Base-by-base conservation (phyloP, 495 filamentous ascomycete genomes). In the Penicillium tannophilum region DNA sequence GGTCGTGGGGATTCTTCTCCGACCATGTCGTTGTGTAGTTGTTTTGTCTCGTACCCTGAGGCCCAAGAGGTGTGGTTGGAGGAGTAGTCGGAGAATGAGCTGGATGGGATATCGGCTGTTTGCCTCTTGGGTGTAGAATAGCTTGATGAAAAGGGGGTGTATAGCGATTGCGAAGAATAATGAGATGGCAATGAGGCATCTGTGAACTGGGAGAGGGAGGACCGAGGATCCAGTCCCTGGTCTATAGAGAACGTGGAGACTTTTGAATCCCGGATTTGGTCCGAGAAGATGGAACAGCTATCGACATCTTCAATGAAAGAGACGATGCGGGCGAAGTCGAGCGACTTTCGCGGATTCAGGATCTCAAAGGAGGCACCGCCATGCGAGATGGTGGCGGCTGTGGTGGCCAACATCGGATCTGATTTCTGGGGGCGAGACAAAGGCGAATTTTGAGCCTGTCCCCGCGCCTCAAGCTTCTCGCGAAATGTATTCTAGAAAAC, bases 291-390 rank as follows among this genome's bases (percentile, higher is more conserved):
- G 2, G 71, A 71, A 48, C 65, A 69, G 17, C 26, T 52, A 54
- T 77, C 73, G 17, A 73, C 67, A 47, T 79, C 76, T 51, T 79
- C 76, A 24, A 77, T 73, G 51, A 69, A 77, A 4, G 76, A 78
- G 28, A 77, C 73, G 36, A 79, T 77, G 12, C 74, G 69, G 4
- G 74, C 64, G 12, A 75, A 58, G 54, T 74, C 67, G 14, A 78
- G 60, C 8, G 76, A 79, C 52, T 72, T 72, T 52, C 72, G 74
- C 24, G 77, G 77, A 33, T 80, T 80, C 17, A 80, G 46, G 31
- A 80, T 80, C 45, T 80, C 76, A 50, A 80, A 80, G 23, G 68
- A 70, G n/a, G 76, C 63, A 14, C 77, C 77, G 26, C 76, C 67
- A 58, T 76, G 71, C 28, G 71, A 67, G 57, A 80, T 56, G 57